A percentile compares a stretch with the other conserved stretches of the same genome.
Conservation (phyloP, 2,329 filamentous ascomycete genomes). For the Aspergillus jensenii region DNA sequence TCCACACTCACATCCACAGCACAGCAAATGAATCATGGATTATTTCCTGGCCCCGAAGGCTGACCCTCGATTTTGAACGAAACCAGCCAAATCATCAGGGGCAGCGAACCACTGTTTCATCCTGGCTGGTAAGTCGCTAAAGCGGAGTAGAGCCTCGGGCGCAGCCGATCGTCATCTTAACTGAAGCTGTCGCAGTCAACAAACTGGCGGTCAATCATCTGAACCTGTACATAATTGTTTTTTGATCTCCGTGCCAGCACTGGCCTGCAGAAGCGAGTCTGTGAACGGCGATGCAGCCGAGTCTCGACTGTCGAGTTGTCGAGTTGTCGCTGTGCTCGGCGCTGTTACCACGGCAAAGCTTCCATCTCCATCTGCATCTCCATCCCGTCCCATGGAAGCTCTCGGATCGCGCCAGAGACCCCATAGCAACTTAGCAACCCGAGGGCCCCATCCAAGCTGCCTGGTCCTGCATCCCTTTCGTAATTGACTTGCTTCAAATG, state of each 20-base stretch:
- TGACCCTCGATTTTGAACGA: background rate
- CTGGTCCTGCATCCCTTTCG: background rate
- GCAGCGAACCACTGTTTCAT: conserved; percentile 19
- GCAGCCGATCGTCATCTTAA: conserved; percentile 19
- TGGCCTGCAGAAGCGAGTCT: too few relatives aligned
- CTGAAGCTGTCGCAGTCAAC: background rate
- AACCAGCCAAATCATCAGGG: conserved; percentile 15
- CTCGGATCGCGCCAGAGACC: background rate
- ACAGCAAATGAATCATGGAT: background rate
- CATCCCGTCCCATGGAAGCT: background rate
- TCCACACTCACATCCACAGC: background rate
- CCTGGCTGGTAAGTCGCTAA: conserved; percentile 9
- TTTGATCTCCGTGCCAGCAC: too few relatives aligned
- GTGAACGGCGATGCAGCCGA: too few relatives aligned
- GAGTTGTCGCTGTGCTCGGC: too few relatives aligned
- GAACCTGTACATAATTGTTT: background rate
- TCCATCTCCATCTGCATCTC: too few relatives aligned
- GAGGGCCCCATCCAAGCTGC: too few relatives aligned
- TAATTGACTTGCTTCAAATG: background rate
- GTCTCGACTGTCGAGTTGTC: too few relatives aligned
- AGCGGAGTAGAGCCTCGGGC: conserved; percentile 10
- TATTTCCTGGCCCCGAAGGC: background rate
- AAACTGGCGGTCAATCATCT: conserved; percentile 3
- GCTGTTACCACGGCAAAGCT: too few relatives aligned
- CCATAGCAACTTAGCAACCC: too few relatives aligned